Conservation (phyloP, 2,329 filamentous ascomycete genomes). For the Bisporella sp. region DNA sequence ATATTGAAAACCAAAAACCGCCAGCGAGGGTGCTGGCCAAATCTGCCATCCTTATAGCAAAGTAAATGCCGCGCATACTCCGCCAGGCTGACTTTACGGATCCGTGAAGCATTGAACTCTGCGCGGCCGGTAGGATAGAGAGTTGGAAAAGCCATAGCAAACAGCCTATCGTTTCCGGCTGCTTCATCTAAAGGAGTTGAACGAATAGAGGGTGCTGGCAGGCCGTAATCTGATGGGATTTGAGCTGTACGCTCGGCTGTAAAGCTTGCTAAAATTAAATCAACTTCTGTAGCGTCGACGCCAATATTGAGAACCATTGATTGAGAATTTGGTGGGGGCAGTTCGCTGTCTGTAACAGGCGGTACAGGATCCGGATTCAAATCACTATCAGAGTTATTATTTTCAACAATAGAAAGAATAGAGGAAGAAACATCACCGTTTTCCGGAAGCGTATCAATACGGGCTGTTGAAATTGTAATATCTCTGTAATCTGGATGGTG, state of each 20-base stretch:
- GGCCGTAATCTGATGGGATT: neutral
- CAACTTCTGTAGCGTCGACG: neutral
- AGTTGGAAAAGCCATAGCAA: conserved; percentile 1
- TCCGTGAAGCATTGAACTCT: neutral
- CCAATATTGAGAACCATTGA: neutral
- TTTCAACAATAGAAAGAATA: neutral
- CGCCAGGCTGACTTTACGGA: neutral
- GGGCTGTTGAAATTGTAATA: neutral
- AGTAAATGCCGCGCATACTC: too few species aligned
- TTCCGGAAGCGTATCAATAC: neutral
- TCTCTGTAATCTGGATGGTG: neutral
- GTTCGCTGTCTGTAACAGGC: too few species aligned
- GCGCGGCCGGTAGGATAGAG: neutral
- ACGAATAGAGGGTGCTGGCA: neutral
- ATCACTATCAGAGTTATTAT: neutral
- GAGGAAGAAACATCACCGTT: neutral
- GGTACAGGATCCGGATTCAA: too few species aligned
- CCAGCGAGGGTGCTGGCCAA: neutral
- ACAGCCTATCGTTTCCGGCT: neutral
- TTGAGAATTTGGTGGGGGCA: neutral
- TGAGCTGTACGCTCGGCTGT: too few species aligned
- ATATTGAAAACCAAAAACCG: neutral
- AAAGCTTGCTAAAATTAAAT: neutral
- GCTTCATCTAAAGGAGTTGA: neutral
- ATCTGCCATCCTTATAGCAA: neutral